Base-by-base conservation (phyloP, 2,329 filamentous ascomycete species). In the Fusarium sp. region DNA sequence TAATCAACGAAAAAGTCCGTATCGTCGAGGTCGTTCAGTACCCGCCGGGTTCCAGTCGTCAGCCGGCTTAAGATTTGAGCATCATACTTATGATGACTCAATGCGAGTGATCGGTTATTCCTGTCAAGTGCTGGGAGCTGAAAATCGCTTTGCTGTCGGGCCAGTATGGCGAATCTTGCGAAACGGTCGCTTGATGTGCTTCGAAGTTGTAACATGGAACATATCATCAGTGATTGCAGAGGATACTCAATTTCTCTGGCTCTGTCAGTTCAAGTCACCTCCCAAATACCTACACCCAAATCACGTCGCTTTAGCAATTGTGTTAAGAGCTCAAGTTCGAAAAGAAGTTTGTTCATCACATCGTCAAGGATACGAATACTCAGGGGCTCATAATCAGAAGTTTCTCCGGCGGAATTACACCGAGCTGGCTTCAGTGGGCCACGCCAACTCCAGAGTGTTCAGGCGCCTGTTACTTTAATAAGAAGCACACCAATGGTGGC, bases 11-110 rank as follows among this genome's bases (percentile, higher is more conserved):
- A 32, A 20, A 37, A 62, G 14, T 25, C 11, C 11, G 15, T 13
- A n/a, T 33, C 20, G 5, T 22, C 17, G 10, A 14, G n/a, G 30
- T 23, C n/a, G 13, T 22, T 8, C 35, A 47, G 17, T 39, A 27
- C 17, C 23, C n/a, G 14, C 15, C 20, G 8, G n/a, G 25, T 23
- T 40, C 11, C 50, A 17, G 11, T 19, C 19, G 22, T 14, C 17
- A 8, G 40, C 27, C 19, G 33, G 23, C 35, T 20, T 37, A 37
- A 10, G 13, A n/a, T 27, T 17, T 11, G 19, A n/a, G 17, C 7
- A 17, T 25, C 57, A 17, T 50, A 56, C 48, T 62, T 33, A 50
- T 19, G 37, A 37, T 19, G 37, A 23, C 30, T 39, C 57, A 30
- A 23, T 23, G 14, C 11, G 27, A 14, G 27, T 23, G 39, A 23